Conservation (phyloP, 164 flowering plant species). For the Stephania cephalantha region DNA sequence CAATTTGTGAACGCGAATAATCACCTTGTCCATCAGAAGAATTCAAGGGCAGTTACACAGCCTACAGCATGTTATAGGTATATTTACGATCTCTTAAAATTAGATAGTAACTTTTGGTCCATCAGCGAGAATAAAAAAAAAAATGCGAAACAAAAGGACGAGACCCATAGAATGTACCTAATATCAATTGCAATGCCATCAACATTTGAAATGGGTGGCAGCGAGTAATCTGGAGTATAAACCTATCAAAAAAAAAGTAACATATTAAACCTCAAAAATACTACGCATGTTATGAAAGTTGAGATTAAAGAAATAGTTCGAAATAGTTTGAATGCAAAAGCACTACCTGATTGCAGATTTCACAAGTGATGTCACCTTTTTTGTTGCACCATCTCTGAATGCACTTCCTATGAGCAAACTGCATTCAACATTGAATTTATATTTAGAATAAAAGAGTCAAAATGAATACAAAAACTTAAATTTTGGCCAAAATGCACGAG, state of each 20-base stretch:
- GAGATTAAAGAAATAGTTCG: background rate
- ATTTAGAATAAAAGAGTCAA: constrained; percentile 4
- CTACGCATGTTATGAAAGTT: background rate
- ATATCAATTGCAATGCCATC: constrained; percentile 60
- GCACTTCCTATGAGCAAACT: constrained; percentile 80
- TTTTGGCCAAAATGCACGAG: background rate
- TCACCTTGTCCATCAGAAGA: too few relatives aligned
- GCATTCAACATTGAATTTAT: constrained; percentile 4
- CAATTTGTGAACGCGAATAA: too few relatives aligned
- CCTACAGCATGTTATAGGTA: background rate
- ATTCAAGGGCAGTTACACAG: too few relatives aligned
- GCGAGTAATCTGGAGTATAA: constrained; percentile 50
- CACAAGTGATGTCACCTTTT: constrained; percentile 63
- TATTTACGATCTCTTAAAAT: background rate
- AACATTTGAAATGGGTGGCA: constrained; percentile 40
- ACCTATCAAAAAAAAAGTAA: constrained; percentile 25
- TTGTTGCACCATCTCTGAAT: constrained; percentile 78
- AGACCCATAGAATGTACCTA: constrained; percentile 29
- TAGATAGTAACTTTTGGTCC: background rate
- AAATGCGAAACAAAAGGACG: background rate
- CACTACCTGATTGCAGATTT: constrained; percentile 62
- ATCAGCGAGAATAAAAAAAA: background rate
- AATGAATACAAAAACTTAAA: background rate
- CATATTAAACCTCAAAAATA: constrained; percentile 5
- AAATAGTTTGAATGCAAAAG: background rate